Evolutionary conservation across 2,329 filamentous ascomycete genomes (phyloP).

Genomic region (Sporothrix phasma): DNA sequence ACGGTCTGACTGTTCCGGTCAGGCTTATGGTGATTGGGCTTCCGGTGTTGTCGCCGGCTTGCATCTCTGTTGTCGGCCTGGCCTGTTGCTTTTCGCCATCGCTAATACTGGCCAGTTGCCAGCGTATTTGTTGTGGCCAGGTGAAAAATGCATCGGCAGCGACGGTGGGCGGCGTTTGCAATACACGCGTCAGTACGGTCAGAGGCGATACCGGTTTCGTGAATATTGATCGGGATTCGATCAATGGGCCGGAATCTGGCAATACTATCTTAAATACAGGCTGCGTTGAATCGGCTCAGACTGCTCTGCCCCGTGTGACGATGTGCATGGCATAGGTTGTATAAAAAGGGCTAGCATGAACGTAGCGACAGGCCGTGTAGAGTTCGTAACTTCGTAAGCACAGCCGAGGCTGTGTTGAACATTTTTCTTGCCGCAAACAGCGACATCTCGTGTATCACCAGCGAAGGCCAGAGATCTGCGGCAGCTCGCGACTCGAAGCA

Average conservation of each 20-base stretch:
- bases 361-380: not conserved
- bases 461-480: constrained; percentile 4
- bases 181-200: too few relatives aligned
- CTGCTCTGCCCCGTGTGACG: not conserved
- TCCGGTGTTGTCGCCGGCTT: not conserved
- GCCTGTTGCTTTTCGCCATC: not conserved
- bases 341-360: not conserved
- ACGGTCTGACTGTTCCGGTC: not conserved
- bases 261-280: not conserved
- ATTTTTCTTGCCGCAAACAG: not conserved
- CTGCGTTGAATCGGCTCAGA: not conserved
- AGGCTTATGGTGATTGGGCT: not conserved
- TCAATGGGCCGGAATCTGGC: not conserved
- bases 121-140: not conserved
- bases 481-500: not conserved
- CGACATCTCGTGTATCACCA: not conserved
- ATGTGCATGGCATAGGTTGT: not conserved
- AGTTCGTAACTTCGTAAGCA: not conserved
- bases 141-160: not conserved
- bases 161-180: too few relatives aligned
- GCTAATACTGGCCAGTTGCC: not conserved
- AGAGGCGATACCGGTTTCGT: not conserved
- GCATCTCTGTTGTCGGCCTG: not conserved
- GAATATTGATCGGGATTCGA: not conserved
- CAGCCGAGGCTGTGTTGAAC: not conserved